phyloP scores from a whole-genome alignment of 2,329 filamentous ascomycete species.

The Achaetomium macrosporum region DNA sequence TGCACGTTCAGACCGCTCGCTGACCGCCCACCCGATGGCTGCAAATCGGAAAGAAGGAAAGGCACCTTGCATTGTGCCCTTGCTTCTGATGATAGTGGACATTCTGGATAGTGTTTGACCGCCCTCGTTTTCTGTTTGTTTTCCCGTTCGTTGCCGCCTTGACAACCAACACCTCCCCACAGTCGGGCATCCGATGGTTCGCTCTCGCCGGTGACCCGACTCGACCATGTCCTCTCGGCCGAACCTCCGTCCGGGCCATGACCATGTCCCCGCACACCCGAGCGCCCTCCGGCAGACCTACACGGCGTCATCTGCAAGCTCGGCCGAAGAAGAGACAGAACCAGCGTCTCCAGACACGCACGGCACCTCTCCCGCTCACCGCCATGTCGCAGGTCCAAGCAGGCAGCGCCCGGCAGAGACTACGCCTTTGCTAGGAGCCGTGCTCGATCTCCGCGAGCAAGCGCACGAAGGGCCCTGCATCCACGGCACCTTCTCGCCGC shows the following conservation, averaged over 20 bases:
- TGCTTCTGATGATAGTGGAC: not conserved
- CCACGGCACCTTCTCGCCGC: constrained; percentile 73
- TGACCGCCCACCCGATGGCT: constrained; percentile 4
- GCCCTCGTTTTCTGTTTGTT: not conserved
- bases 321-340: constrained; percentile 11
- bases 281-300: constrained; percentile 44
- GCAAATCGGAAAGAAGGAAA: not conserved
- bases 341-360: constrained; percentile 12
- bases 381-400: constrained; percentile 23
- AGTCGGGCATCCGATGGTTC: not conserved
- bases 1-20: not conserved
- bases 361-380: constrained; percentile 16
- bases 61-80: constrained; percentile 4
- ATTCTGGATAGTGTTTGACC: not conserved
- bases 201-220: not conserved
- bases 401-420: constrained; percentile 37
- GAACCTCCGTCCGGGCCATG: constrained; percentile 17
- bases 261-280: constrained; percentile 39
- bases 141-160: too few species aligned
- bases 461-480: constrained; percentile 50
- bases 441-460: constrained; percentile 32
- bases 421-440: constrained; percentile 42
- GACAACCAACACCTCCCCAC: too few species aligned
- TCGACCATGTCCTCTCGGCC: constrained; percentile 18
- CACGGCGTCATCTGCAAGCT: constrained; percentile 25